Evolutionary conservation across 768 basidiomycete genomes (phyloP).

Genomic region (Coprinopsis sp.): DNA sequence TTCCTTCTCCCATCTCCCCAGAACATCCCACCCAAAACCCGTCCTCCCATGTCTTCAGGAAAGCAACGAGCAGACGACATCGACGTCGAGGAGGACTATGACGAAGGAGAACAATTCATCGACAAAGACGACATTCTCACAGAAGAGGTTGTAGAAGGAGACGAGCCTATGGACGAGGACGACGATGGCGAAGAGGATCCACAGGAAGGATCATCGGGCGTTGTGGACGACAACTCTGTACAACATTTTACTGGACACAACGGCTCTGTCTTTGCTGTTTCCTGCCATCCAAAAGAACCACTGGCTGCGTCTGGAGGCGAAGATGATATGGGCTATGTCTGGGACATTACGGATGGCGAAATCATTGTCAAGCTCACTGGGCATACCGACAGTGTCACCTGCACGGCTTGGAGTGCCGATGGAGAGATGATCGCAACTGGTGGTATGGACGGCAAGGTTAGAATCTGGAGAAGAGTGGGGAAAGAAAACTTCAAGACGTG

Average conservation of each 20-base stretch:
- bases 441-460: slow-evolving; percentile 95
- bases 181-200: slow-evolving; percentile 45
- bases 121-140: slow-evolving; percentile 57
- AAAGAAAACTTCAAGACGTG: slow-evolving; percentile 71
- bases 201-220: slow-evolving; percentile 38
- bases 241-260: slow-evolving; percentile 66
- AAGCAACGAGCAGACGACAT: slow-evolving; percentile 30
- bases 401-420: slow-evolving; percentile 75
- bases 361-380: slow-evolving; percentile 82
- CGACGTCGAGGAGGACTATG: slow-evolving; percentile 39
- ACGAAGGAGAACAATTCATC: slow-evolving; percentile 45
- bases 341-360: slow-evolving; percentile 81
- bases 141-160: slow-evolving; percentile 63
- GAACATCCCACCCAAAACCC: slow-evolving; percentile 2
- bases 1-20: not conserved
- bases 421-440: slow-evolving; percentile 94
- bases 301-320: slow-evolving; percentile 92
- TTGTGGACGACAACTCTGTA: slow-evolving; percentile 56
- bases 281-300: slow-evolving; percentile 77
- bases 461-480: slow-evolving; percentile 86
- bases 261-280: slow-evolving; percentile 78
- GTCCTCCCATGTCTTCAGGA: slow-evolving; percentile 28
- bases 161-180: slow-evolving; percentile 70
- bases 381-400: slow-evolving; percentile 87
- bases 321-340: slow-evolving; percentile 92